These are phyloP conservation scores for Bipolaris oryzae DNA, from an alignment of 2,329 filamentous ascomycete species.

Conservation along the genomic window DNA sequence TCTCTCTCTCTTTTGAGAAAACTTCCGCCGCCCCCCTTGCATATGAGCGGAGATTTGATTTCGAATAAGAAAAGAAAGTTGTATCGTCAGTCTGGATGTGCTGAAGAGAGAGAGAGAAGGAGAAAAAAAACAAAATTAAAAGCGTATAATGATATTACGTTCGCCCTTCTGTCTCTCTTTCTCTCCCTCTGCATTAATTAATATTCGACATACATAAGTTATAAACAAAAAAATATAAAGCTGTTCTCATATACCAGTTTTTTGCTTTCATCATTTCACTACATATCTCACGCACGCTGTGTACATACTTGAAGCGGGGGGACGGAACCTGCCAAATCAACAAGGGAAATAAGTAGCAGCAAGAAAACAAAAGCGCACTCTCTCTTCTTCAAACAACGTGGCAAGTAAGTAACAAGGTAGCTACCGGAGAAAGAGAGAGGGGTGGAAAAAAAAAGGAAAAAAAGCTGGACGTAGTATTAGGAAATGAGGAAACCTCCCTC, in stretches of 20 bases:
- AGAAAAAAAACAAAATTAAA: background rate
- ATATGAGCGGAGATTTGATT: background rate
- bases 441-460: background rate
- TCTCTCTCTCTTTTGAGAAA: too few relatives aligned
- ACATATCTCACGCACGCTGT: conserved; percentile 19
- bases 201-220: background rate
- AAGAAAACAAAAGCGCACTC: conserved; percentile 1
- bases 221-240: too few relatives aligned
- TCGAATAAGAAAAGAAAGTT: background rate
- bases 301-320: conserved; percentile 7
- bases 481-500: conserved; percentile 14
- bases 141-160: background rate
- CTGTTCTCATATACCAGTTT: background rate
- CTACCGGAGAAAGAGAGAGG: background rate
- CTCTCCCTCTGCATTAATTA: background rate
- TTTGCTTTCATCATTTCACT: conserved; percentile 22
- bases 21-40: too few relatives aligned
- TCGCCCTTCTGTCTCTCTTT: too few relatives aligned
- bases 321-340: conserved; percentile 5
- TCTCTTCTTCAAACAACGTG: background rate
- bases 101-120: background rate
- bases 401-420: conserved; percentile 5
- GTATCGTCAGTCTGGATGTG: too few relatives aligned
- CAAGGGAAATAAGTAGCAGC: too few relatives aligned
- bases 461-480: conserved; percentile 22